phyloP scores from a whole-genome alignment of 1,139 yeast genomes.

The Magnusiomyces tetraspermus region DNA sequence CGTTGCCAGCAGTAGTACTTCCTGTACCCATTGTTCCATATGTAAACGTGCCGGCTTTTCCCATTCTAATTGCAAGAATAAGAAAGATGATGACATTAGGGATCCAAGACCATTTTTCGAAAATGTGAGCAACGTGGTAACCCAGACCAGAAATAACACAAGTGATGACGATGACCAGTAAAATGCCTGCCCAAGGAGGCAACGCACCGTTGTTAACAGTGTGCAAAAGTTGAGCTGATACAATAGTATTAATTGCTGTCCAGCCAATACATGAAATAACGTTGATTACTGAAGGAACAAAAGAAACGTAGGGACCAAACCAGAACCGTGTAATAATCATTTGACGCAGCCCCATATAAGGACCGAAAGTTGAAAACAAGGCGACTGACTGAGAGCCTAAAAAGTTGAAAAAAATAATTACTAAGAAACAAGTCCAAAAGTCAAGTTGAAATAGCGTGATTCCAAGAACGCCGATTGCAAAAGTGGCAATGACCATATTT shows the following conservation, averaged over 20 bases:
- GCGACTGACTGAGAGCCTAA: constrained; percentile 76
- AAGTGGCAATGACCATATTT: constrained; percentile 78
- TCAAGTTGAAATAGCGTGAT: constrained; percentile 41
- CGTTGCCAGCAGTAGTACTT: constrained; percentile 55
- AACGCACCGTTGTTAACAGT: constrained; percentile 57
- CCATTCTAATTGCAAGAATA: constrained; percentile 68
- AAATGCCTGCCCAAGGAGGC: constrained; percentile 89
- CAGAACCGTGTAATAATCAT: constrained; percentile 73
- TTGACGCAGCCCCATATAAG: constrained; percentile 79
- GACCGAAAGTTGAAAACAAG: constrained; percentile 73
- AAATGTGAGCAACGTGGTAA: constrained; percentile 67
- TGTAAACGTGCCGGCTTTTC: constrained; percentile 53
- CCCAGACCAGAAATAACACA: constrained; percentile 78
- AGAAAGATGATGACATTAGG: constrained; percentile 68
- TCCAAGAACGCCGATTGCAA: constrained; percentile 75
- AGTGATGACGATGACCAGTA: constrained; percentile 61
- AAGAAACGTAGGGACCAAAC: constrained; percentile 64
- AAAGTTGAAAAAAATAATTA: constrained; percentile 60
- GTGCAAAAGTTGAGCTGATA: constrained; percentile 75
- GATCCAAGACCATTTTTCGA: constrained; percentile 84
- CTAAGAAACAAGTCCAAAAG: constrained; percentile 57
- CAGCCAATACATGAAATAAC: constrained; percentile 87
- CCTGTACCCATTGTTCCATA: constrained; percentile 39
- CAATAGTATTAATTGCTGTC: constrained; percentile 90
- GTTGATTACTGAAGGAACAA: constrained; percentile 70